Evolutionary conservation across 192 early-diverging fungal genomes (phyloP).

Genomic region (Kickxella alabastrina): DNA sequence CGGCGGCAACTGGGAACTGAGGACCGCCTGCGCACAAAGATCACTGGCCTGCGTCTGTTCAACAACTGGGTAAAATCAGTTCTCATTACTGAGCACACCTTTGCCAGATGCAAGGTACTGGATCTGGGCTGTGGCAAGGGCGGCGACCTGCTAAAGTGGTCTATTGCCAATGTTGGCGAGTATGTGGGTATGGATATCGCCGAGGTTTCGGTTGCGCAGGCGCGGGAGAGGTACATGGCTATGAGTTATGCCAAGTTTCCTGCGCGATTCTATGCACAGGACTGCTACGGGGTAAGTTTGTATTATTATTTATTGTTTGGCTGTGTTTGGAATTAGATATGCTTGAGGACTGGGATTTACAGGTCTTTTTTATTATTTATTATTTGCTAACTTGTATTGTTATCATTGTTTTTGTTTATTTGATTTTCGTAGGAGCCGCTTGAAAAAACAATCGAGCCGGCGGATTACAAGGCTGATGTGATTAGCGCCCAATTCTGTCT

Average conservation of each 20-base stretch:
- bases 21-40: constrained; percentile 74
- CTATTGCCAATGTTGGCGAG: constrained; percentile 64
- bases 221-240: constrained; percentile 60
- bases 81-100: constrained; percentile 69
- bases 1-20: constrained; percentile 74
- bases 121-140: constrained; percentile 96
- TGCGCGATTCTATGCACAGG: constrained; percentile 77
- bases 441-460: constrained; percentile 54
- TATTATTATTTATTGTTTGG: background rate
- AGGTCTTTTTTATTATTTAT: background rate
- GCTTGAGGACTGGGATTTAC: too few species aligned
- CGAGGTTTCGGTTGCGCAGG: constrained; percentile 78
- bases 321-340: too few species aligned
- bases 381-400: background rate
- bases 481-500: constrained; percentile 97
- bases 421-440: constrained; percentile 49
- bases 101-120: constrained; percentile 59
- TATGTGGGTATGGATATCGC: constrained; percentile 91
- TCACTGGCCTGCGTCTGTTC: constrained; percentile 82
- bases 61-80: constrained; percentile 98
- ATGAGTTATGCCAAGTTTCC: constrained; percentile 58
- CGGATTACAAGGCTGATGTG: constrained; percentile 64
- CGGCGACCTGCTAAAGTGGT: constrained; percentile 82
- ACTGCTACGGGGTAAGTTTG: constrained; percentile 69
- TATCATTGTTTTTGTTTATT: background rate